Conservation (phyloP, 2,329 filamentous ascomycete species). For the Proliferodiscus dingleyae region DNA sequence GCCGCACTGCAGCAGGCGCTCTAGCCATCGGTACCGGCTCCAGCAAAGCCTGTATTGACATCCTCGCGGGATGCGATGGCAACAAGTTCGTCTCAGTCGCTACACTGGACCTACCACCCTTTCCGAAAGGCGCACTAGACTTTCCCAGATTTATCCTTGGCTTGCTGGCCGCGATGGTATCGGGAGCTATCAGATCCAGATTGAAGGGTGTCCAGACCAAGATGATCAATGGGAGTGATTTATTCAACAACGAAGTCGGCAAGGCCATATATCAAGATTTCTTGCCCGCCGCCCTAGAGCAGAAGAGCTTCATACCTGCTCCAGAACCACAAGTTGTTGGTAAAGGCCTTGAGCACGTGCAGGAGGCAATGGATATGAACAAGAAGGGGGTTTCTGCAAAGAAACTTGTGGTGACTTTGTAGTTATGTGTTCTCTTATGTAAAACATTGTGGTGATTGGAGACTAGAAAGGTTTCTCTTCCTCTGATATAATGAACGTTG, state of each 20-base stretch:
- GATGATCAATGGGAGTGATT: constrained; percentile 3
- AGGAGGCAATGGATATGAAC: constrained; percentile 34
- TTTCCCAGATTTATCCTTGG: neutral
- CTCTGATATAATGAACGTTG: no score
- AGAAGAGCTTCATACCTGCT: constrained; percentile 31
- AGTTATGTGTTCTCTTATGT: no score
- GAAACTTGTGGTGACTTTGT: constrained; percentile 3
- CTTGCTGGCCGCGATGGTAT: neutral
- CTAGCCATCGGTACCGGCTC: neutral
- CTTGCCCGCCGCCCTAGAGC: constrained; percentile 34
- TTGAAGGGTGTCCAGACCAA: constrained; percentile 3
- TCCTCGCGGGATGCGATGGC: neutral
- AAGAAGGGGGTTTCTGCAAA: constrained; percentile 11
- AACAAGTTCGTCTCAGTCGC: neutral
- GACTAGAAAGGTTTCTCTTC: no score
- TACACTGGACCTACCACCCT: neutral
- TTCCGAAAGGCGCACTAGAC: neutral
- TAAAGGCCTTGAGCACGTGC: constrained; percentile 37
- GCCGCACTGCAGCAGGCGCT: neutral
- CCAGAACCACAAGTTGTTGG: constrained; percentile 37
- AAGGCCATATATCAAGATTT: constrained; percentile 35
- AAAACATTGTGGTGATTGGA: no score
- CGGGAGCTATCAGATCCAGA: neutral
- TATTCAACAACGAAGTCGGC: constrained; percentile 13
- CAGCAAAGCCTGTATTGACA: neutral